Evolutionary conservation across 208 protist genomes (phyloP), one percentile per base, ranked within the genome.

Genomic region (Crithidia brevicula): DNA sequence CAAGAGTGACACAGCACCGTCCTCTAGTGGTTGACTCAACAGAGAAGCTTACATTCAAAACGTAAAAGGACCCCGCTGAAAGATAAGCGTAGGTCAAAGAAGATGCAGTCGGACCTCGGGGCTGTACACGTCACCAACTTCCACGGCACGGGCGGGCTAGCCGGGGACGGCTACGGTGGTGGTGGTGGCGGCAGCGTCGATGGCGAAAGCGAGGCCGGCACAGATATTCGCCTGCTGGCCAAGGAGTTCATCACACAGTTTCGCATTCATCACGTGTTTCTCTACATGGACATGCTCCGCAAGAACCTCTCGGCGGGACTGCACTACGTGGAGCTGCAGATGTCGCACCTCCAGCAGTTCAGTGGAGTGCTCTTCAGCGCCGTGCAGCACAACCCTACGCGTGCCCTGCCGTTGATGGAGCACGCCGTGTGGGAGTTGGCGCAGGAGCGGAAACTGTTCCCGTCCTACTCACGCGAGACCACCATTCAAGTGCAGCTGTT

Each of bases 401-500:
- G 83, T 8, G 73, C 86, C 38, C 75, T 97, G 51, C 91, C 91
- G 38, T 46, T 95, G 38, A 88, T 96, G 73, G 91, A 97, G 70
- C 86, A 92, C 64, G 91, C 83, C 6, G 54, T 91, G 11, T 88
- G 81, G 78, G 89, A 96, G 68, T 58, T 96, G 8, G 91, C 93
- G 34, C 72, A 77, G 56, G 78, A 91, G 66, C 83, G 79, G 1
- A 76, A 85, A 50, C 68, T 96, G 18, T 91, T 94, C 52, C 80
- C 83, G 10, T n/a, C 73, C 25, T 74, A 84, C 63, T 63, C 77
- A 18, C 79, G 83, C 25, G 79, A 89, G 51, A 86, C 77, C 51
- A 88, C 82, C 4, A 86, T 97, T 54, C 93, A 97, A 64, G 76
- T 96, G 22, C 93, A 97, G 78, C 59, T 96, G 4, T 95, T 89